A percentile compares a stretch with the other conserved stretches of the same genome.
phyloP scores from a whole-genome alignment of 1,284 basidiomycete genomes.

The Omphalotus olearius region DNA sequence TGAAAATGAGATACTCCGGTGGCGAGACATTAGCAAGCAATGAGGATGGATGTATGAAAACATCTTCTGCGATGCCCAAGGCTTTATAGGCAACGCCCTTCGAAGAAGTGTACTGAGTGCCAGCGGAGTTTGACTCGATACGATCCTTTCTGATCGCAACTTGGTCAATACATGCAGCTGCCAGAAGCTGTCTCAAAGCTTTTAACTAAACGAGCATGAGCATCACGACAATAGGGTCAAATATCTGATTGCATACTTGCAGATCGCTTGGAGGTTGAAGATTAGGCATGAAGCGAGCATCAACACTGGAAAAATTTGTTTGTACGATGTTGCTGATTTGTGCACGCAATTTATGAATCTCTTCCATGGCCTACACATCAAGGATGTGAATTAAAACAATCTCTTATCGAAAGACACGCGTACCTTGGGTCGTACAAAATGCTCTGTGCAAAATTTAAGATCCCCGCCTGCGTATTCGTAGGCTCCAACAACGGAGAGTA shows the following conservation, averaged over 20 bases:
- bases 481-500: constrained; percentile 91
- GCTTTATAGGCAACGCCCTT: constrained; percentile 85
- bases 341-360: constrained; percentile 94
- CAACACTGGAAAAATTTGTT: constrained; percentile 59
- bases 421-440: constrained; percentile 93
- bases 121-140: constrained; percentile 52
- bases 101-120: constrained; percentile 69
- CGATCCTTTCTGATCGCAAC: constrained; percentile 91
- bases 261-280: constrained; percentile 69
- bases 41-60: constrained; percentile 92
- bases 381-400: not conserved
- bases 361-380: constrained; percentile 89
- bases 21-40: constrained; percentile 69
- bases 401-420: constrained; percentile 12
- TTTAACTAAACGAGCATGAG: constrained; percentile 60
- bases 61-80: constrained; percentile 80
- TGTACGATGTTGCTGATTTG: constrained; percentile 86
- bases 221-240: not conserved
- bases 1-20: constrained; percentile 86
- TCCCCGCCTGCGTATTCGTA: constrained; percentile 90
- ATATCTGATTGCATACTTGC: constrained; percentile 47
- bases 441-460: constrained; percentile 77
- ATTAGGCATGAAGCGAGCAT: constrained; percentile 55
- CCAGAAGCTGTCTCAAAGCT: constrained; percentile 84
- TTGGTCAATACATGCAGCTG: constrained; percentile 94